Evolutionary conservation across 768 basidiomycete genomes (phyloP).

Genomic region (Suillus bovinus): DNA sequence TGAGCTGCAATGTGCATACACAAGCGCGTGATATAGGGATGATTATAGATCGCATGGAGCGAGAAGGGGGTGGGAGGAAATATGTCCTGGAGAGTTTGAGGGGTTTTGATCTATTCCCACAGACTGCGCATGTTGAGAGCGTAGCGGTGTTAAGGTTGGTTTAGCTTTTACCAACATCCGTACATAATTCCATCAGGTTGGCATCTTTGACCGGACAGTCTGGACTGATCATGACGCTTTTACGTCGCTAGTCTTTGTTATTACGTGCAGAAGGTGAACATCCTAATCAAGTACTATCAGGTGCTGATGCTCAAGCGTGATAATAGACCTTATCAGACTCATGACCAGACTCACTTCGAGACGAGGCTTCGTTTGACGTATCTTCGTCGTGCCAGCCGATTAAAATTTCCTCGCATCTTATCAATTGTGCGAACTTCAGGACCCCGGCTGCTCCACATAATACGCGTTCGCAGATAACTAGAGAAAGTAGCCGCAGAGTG

Average conservation of each 20-base stretch:
- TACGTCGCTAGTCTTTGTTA: background rate
- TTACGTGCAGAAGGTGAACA: background rate
- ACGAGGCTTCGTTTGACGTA: background rate
- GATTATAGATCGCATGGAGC: constrained; percentile 52
- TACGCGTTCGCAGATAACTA: background rate
- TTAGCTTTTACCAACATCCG: background rate
- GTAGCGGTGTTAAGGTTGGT: constrained; percentile 66
- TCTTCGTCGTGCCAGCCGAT: background rate
- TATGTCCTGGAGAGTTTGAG: constrained; percentile 83
- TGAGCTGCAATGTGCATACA: constrained; percentile 95
- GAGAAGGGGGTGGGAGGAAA: constrained; percentile 39
- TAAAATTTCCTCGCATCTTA: background rate
- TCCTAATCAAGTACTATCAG: background rate
- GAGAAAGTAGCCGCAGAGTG: too few species aligned
- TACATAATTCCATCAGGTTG: background rate
- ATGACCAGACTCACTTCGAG: background rate
- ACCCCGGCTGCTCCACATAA: background rate
- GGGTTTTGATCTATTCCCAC: constrained; percentile 95
- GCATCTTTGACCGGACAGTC: background rate
- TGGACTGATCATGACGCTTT: background rate
- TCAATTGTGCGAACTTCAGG: background rate
- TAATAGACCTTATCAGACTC: background rate
- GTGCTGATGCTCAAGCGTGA: background rate
- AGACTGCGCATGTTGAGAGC: constrained; percentile 92
- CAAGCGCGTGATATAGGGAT: constrained; percentile 86